Base-by-base conservation (phyloP, 2,329 filamentous ascomycete species). In the Aspergillus vadensis region DNA sequence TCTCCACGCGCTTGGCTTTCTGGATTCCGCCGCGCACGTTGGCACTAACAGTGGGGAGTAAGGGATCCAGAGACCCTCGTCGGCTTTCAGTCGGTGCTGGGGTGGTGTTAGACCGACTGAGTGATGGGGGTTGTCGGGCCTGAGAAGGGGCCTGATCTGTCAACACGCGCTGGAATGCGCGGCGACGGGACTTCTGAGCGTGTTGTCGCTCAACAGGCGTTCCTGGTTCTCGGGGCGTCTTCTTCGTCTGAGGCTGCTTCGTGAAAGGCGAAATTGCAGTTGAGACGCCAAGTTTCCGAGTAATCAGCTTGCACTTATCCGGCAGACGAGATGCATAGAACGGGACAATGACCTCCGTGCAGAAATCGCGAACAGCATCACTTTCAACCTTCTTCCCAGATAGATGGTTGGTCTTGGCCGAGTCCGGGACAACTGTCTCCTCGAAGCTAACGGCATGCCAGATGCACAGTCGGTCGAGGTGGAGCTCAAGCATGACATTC, bases 241-340 rank as follows among this genome's bases (percentile, higher is more conserved):
- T 68, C 56, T 74, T 75, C 36, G 69, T 61, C 21, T 71, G 73
- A 27, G 71, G 57, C 59, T 72, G 70, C 52, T 75, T 73, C 8
- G 72, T 69, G 8, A 71, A 71, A 15, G 71, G 70, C 8, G 79
- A 80, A 19, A 74, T 66, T 9, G 72, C 71, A 53, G 70, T 68
- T 7, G 76, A 74, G 5, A 79, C 79, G 8, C 79, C 79, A n/a
- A 83, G 74, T 65, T 82, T 82, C 47, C 77, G 76, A 23, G 74
- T 80, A 59, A 82, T 73, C 41, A 72, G 62, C 62, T 78, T 80
- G 71, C 80, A 80, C 63, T 79, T 76, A 9, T 80, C 77, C 3
- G 81, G 80, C 12, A 82, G 71, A 30, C 80, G 78, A 27, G 79
- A 72, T 27, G 74, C 78, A 63, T 82, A 83, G 68, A 82, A 82